These are phyloP conservation scores for Helichrysum umbraculigerum DNA, from an alignment of 129 eudicot species.

Conservation along the genomic window DNA sequence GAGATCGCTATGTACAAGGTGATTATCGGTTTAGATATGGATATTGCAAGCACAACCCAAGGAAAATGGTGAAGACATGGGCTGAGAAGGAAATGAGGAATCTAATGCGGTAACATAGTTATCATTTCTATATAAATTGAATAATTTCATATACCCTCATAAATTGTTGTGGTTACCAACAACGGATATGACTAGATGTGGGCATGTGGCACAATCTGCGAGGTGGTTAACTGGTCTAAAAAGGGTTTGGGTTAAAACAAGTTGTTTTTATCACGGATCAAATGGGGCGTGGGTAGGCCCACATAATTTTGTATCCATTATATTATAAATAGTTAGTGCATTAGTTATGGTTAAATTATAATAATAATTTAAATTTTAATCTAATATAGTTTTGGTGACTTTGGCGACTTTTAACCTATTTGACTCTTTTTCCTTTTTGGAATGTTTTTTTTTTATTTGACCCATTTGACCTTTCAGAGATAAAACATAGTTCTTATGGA, in stretches of 20 bases:
- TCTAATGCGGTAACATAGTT: slow-evolving; percentile 73
- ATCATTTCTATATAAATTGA: neutral
- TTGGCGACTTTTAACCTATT: neutral
- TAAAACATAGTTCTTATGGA: neutral
- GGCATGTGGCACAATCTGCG: neutral
- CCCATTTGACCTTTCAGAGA: neutral
- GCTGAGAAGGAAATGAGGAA: slow-evolving; percentile 99
- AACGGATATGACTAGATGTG: neutral
- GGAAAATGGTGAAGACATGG: slow-evolving; percentile 99
- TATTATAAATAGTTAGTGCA: neutral
- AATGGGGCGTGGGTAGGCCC: neutral
- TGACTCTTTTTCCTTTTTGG: neutral
- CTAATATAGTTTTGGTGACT: neutral
- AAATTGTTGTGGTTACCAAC: neutral
- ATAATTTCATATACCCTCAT: neutral
- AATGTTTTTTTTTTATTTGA: neutral
- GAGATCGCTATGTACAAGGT: slow-evolving; percentile 46
- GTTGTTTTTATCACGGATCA: neutral
- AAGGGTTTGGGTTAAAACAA: neutral
- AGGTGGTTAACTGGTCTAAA: neutral
- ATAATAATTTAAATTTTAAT: neutral
- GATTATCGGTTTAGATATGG: slow-evolving; percentile 33
- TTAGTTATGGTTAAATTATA: neutral
- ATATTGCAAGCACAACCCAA: slow-evolving; percentile 94
- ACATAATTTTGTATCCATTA: neutral